phyloP scores from a whole-genome alignment of 1,139 yeast genomes.

The Geotrichum macrosporum region DNA sequence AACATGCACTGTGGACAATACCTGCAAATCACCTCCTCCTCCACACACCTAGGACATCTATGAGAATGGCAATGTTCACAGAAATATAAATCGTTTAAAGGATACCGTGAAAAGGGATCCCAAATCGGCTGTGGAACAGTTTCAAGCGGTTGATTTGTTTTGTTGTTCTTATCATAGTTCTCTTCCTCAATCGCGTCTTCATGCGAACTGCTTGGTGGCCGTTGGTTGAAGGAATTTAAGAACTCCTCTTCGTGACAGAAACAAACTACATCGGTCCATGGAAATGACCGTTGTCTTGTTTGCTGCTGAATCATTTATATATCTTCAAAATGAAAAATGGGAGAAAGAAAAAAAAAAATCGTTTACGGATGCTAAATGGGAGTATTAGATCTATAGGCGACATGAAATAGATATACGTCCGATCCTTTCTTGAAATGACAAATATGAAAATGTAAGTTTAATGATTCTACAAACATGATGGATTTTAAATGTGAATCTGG shows the following conservation, averaged over 20 bases:
- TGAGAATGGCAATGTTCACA: constrained; percentile 30
- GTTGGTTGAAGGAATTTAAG: not conserved
- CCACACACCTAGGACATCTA: constrained; percentile 31
- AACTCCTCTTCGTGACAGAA: constrained; percentile 20
- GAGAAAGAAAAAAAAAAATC: too few species aligned
- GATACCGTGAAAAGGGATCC: constrained; percentile 21
- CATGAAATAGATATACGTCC: too few species aligned
- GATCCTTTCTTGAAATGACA: too few species aligned
- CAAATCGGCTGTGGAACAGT: constrained; percentile 14
- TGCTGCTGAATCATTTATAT: too few species aligned
- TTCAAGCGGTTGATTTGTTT: not conserved
- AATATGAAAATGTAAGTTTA: too few species aligned
- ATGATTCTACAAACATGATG: too few species aligned
- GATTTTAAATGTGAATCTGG: too few species aligned
- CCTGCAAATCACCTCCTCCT: constrained; percentile 29
- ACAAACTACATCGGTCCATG: constrained; percentile 20
- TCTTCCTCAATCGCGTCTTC: constrained; percentile 3
- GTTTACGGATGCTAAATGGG: too few species aligned
- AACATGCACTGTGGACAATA: constrained; percentile 33
- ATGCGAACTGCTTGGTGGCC: not conserved
- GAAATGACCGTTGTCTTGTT: constrained; percentile 11
- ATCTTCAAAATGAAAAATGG: too few species aligned
- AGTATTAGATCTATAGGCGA: too few species aligned
- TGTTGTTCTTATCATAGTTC: not conserved
- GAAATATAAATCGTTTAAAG: constrained; percentile 26